phyloP scores from a whole-genome alignment of 495 filamentous ascomycete species.

The Aspergillus bertholletiae region DNA sequence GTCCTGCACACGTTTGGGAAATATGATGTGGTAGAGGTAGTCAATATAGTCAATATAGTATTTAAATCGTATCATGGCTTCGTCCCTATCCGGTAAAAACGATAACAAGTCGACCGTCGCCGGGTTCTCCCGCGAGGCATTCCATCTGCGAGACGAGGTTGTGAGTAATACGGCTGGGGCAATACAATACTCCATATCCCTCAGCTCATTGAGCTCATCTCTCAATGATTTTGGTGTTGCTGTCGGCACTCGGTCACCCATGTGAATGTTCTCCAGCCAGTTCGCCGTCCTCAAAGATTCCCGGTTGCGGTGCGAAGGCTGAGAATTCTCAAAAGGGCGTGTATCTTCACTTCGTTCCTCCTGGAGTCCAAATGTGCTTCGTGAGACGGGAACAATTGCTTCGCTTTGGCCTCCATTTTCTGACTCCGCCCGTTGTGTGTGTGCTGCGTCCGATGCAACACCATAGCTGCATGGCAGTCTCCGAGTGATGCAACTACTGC shows the following conservation, averaged over 20 bases:
- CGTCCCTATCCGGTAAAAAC: constrained; percentile 23
- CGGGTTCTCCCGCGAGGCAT: constrained; percentile 19
- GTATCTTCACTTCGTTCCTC: not conserved
- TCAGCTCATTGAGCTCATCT: constrained; percentile 13
- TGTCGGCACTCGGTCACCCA: constrained; percentile 32
- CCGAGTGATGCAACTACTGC: constrained; percentile 41
- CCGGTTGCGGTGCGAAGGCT: constrained; percentile 5
- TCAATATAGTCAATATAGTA: constrained; percentile 35
- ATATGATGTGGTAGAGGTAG: constrained; percentile 38
- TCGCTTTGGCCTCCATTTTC: not conserved
- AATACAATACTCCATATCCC: not conserved
- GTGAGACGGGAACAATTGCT: not conserved
- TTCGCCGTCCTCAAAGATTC: constrained; percentile 27
- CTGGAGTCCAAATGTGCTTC: no score
- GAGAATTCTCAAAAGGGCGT: not conserved
- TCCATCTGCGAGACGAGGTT: not conserved
- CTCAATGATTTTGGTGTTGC: constrained; percentile 23
- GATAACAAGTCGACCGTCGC: constrained; percentile 18
- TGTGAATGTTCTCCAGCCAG: constrained; percentile 39
- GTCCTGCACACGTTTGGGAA: constrained; percentile 19
- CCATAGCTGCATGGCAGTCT: constrained; percentile 32
- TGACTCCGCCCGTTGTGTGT: not conserved
- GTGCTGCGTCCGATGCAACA: not conserved
- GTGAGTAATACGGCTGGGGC: not conserved
- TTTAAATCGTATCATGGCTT: constrained; percentile 28